Conservation (phyloP, 805 yeast species). For the Ogataea philodendri region DNA sequence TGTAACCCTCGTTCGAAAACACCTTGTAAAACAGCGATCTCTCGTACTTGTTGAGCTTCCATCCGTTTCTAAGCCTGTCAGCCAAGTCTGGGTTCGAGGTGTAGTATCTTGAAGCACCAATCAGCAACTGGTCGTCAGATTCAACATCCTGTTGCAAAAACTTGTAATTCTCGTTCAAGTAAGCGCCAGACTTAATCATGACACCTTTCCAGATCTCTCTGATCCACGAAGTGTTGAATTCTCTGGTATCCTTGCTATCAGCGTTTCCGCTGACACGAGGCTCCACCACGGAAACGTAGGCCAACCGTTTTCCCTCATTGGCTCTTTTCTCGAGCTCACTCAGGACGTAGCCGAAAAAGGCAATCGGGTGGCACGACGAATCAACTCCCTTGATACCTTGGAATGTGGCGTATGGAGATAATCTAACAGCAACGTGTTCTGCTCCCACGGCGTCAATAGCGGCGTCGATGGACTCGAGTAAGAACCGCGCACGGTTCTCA, state of each 20-base stretch:
- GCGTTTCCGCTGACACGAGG: conserved; percentile 26
- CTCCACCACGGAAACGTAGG: conserved; percentile 32
- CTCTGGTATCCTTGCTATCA: conserved; percentile 5
- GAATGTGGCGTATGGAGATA: conserved; percentile 45
- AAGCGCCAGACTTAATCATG: conserved; percentile 26
- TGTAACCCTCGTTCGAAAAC: no score
- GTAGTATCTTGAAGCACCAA: conserved; percentile 39
- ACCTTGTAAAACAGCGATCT: conserved; percentile 43
- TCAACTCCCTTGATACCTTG: conserved; percentile 39
- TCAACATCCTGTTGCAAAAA: conserved; percentile 20
- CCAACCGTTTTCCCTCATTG: conserved; percentile 26
- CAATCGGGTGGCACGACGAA: conserved; percentile 37
- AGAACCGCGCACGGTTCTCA: conserved; percentile 41
- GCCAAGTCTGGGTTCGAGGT: conserved; percentile 46
- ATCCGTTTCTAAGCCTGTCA: conserved; percentile 36
- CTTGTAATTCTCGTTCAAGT: conserved; percentile 27
- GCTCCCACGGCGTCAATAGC: conserved; percentile 52
- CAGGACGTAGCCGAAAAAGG: conserved; percentile 33
- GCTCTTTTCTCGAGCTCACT: conserved; percentile 25
- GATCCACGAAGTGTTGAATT: conserved; percentile 21
- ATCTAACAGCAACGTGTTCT: conserved; percentile 45
- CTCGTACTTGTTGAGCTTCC: conserved; percentile 37
- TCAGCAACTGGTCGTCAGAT: conserved; percentile 38
- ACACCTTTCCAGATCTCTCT: conserved; percentile 37
- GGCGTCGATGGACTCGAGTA: conserved; percentile 50